Conservation (phyloP, 352 stramenopile species). For the Pythium grandisporangium region DNA sequence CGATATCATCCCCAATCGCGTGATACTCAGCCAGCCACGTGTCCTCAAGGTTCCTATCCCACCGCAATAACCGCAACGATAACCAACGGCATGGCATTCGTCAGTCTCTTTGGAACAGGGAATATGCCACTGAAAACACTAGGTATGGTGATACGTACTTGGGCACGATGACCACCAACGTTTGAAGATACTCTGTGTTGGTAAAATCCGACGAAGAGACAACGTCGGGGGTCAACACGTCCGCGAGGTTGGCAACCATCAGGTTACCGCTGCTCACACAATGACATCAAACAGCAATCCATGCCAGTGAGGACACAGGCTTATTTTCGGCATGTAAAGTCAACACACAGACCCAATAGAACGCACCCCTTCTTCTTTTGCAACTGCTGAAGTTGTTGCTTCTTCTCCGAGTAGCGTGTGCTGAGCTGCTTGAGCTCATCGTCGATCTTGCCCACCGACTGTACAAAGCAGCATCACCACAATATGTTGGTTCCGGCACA, state of each 20-base stretch:
- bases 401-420: constrained; percentile 92
- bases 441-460: constrained; percentile 92
- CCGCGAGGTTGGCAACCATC: constrained; percentile 91
- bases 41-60: constrained; percentile 72
- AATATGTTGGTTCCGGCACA: too few relatives aligned
- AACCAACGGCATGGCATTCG: too few relatives aligned
- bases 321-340: too few relatives aligned
- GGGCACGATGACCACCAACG: constrained; percentile 91
- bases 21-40: constrained; percentile 84
- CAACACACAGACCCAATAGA: too few relatives aligned
- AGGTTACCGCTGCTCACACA: constrained; percentile 76
- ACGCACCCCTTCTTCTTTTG: constrained; percentile 89
- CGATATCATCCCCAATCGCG: constrained; percentile 84
- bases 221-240: constrained; percentile 88
- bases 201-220: constrained; percentile 88
- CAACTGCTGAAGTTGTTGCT: constrained; percentile 79
- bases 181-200: constrained; percentile 97
- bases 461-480: constrained; percentile 1
- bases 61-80: not conserved
- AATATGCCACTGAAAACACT: too few relatives aligned
- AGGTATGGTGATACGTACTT: constrained; percentile 37
- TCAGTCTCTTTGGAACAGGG: too few relatives aligned
- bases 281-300: not conserved
- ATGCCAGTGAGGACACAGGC: too few relatives aligned
- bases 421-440: constrained; percentile 96